phyloP scores from a whole-genome alignment of 2,329 filamentous ascomycete species.

The Trichoderma guizhouense region DNA sequence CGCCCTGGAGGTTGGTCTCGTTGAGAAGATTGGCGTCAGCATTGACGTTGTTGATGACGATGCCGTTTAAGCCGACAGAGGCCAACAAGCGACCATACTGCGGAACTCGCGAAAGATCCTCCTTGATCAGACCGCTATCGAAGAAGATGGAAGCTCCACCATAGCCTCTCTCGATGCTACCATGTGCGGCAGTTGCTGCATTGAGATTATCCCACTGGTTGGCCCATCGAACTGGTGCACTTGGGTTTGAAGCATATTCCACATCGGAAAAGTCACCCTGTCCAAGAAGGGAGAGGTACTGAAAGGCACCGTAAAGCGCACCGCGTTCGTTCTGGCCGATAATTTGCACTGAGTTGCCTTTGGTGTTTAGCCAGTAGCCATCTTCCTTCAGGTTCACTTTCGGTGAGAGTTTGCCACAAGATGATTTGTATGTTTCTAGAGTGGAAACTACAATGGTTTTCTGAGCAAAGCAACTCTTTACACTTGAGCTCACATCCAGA shows the following conservation, averaged over 20 bases:
- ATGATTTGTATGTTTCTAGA: conserved; percentile 33
- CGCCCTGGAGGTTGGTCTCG: conserved; percentile 55
- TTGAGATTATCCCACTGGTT: conserved; percentile 71
- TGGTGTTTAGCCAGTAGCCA: conserved; percentile 59
- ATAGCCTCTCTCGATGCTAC: conserved; percentile 66
- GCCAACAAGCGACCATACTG: conserved; percentile 65
- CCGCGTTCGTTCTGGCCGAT: conserved; percentile 15
- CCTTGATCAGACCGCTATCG: conserved; percentile 48
- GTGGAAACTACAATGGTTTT: conserved; percentile 25
- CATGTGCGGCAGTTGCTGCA: conserved; percentile 15
- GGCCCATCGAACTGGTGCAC: conserved; percentile 62
- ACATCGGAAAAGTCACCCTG: conserved; percentile 53
- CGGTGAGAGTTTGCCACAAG: conserved; percentile 28
- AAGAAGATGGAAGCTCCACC: conserved; percentile 69
- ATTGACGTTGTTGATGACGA: conserved; percentile 71
- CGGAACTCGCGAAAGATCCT: conserved; percentile 56
- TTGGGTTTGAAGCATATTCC: conserved; percentile 51
- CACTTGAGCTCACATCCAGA: conserved; percentile 25
- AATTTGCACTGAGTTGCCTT: conserved; percentile 38
- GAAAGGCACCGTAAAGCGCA: conserved; percentile 9
- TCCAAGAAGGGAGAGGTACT: conserved; percentile 49
- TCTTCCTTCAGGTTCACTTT: conserved; percentile 47
- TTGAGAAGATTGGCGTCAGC: conserved; percentile 58
- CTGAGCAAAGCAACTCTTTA: neutral
- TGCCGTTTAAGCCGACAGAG: conserved; percentile 63